phyloP scores from a whole-genome alignment of 140 eudicot genomes.

The Erigeron philadelphicus region DNA sequence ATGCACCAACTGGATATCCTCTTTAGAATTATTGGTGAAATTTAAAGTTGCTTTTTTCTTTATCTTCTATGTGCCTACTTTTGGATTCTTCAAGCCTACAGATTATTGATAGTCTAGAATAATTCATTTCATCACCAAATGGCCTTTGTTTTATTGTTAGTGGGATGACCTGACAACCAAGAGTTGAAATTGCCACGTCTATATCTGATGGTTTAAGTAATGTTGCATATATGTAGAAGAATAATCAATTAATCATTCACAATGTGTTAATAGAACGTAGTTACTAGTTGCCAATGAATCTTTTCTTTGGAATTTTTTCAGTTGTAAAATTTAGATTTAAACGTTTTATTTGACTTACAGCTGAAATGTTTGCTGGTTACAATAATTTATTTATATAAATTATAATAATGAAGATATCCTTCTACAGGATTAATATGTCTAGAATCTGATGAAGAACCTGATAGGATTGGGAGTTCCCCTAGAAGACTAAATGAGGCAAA shows the following conservation, averaged over 20 bases:
- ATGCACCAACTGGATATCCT: no score
- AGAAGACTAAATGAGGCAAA: constrained; percentile 23
- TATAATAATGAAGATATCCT: neutral
- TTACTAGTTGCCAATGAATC: neutral
- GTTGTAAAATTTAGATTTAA: neutral
- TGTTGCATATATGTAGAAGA: constrained; percentile 7
- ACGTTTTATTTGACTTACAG: neutral
- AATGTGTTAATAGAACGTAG: neutral
- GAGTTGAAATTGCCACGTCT: neutral
- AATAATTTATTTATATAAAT: neutral
- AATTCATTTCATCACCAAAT: neutral
- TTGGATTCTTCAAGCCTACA: neutral
- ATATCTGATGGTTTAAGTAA: constrained; percentile 9
- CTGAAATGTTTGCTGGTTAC: neutral
- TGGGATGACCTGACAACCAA: neutral
- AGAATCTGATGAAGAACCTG: constrained; percentile 72
- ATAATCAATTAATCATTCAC: neutral
- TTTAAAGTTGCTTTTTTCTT: neutral
- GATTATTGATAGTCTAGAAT: neutral
- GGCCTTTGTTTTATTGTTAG: neutral
- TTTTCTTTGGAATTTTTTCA: neutral
- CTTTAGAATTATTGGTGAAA: neutral
- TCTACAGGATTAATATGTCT: constrained; percentile 48
- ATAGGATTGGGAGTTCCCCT: constrained; percentile 25
- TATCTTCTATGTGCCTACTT: neutral